Percentiles rank a stretch among this genome's conserved stretches.
Conservation (phyloP, 2,329 filamentous ascomycete genomes). For the Penicillium rolfsii region DNA sequence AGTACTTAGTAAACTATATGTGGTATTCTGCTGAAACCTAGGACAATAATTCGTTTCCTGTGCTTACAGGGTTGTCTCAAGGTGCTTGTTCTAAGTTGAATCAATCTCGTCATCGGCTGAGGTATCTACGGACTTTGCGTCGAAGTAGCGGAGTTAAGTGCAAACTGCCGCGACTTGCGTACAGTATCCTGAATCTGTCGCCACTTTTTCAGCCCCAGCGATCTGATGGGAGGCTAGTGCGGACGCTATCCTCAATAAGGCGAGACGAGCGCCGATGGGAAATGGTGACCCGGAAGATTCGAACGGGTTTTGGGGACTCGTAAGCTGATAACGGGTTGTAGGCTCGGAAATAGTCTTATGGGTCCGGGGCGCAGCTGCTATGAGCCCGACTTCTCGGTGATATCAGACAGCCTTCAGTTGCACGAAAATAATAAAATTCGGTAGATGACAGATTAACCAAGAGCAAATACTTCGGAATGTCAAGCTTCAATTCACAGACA, state of each 20-base stretch:
- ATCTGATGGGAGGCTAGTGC: background rate
- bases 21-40: too few relatives aligned
- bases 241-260: background rate
- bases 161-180: background rate
- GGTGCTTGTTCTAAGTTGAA: background rate
- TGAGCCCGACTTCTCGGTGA: background rate
- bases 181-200: background rate
- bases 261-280: background rate
- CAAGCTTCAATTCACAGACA: background rate
- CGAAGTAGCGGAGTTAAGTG: background rate
- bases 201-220: background rate
- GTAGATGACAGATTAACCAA: background rate
- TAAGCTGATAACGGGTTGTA: background rate
- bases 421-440: background rate
- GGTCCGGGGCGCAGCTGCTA: background rate
- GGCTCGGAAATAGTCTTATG: background rate
- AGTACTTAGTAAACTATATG: too few relatives aligned
- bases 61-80: background rate
- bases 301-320: background rate
- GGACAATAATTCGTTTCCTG: too few relatives aligned
- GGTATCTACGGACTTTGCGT: background rate
- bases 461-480: background rate
- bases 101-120: background rate
- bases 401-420: background rate
- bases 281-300: too few relatives aligned